These are phyloP conservation scores for Anaeramoeba flamelloides DNA, from an alignment of 78 protist genomes.

Conservation along the genomic window DNA sequence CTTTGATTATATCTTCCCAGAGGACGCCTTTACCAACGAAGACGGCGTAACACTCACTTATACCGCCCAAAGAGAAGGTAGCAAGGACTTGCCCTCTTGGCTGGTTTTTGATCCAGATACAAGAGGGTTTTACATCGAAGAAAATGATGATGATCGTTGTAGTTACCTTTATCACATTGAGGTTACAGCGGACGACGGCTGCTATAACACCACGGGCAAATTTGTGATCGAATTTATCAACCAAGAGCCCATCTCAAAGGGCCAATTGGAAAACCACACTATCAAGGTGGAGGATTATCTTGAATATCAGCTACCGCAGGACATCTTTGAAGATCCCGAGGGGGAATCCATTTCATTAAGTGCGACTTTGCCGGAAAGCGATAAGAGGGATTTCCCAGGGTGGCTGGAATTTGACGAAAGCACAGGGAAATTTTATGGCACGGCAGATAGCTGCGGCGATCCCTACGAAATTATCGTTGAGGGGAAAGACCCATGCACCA, in stretches of 20 bases:
- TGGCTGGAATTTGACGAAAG: not conserved
- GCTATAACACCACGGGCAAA: not conserved
- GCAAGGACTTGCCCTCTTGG: no score
- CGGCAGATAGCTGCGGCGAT: not conserved
- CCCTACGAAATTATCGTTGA: not conserved
- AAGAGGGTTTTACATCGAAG: not conserved
- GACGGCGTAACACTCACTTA: no score
- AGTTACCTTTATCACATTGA: not conserved
- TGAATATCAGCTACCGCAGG: not conserved
- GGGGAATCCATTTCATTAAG: not conserved
- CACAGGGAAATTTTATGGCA: not conserved
- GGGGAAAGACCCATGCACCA: not conserved
- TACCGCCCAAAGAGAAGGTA: no score
- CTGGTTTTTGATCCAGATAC: no score
- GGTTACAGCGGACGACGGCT: not conserved
- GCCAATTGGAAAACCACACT: not conserved
- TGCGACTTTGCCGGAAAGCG: no score
- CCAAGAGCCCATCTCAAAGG: not conserved
- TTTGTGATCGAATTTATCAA: not conserved
- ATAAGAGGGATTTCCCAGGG: no score
- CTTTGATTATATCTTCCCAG: no score
- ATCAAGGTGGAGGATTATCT: no score
- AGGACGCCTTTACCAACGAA: no score
- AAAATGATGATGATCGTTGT: not conserved
- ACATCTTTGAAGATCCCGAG: not conserved